Evolutionary conservation across 345 rosid genomes (phyloP).

Genomic region (Geranium brycei): DNA sequence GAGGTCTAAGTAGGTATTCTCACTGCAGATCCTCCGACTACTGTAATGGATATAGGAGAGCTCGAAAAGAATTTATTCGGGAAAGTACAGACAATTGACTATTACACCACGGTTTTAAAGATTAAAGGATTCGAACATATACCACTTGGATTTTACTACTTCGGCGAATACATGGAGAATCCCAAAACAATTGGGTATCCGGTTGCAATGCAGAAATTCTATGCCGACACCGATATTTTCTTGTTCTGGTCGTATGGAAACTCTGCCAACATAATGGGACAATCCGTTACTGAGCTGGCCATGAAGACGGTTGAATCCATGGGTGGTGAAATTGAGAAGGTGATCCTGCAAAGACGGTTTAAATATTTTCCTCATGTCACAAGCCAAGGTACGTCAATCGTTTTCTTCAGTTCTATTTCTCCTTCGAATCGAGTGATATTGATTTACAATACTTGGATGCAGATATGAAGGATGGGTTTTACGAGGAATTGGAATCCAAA

Average conservation of each 20-base stretch:
- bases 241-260: conserved; percentile 65
- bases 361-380: conserved; percentile 58
- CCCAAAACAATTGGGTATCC: conserved; percentile 54
- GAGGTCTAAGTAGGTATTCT: conserved; percentile 6
- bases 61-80: conserved; percentile 42
- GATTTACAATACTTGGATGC: conserved; percentile 10
- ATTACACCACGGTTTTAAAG: conserved; percentile 50
- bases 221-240: conserved; percentile 44
- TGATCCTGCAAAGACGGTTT: conserved; percentile 41
- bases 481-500: conserved; percentile 37
- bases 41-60: conserved; percentile 34
- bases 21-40: conserved; percentile 28
- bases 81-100: conserved; percentile 52
- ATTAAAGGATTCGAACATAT: conserved; percentile 43
- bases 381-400: conserved; percentile 34
- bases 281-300: conserved; percentile 28
- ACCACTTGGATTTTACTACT: conserved; percentile 52
- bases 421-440: conserved; percentile 1
- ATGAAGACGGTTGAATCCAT: conserved; percentile 24
- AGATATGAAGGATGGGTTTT: conserved; percentile 62
- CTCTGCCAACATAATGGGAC: conserved; percentile 28
- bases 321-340: conserved; percentile 39
- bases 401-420: conserved; percentile 1
- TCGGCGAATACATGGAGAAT: conserved; percentile 54
- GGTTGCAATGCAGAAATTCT: conserved; percentile 62